Base-by-base conservation (phyloP, 306 rosid genomes). In the Pterocarpus santalinus region DNA sequence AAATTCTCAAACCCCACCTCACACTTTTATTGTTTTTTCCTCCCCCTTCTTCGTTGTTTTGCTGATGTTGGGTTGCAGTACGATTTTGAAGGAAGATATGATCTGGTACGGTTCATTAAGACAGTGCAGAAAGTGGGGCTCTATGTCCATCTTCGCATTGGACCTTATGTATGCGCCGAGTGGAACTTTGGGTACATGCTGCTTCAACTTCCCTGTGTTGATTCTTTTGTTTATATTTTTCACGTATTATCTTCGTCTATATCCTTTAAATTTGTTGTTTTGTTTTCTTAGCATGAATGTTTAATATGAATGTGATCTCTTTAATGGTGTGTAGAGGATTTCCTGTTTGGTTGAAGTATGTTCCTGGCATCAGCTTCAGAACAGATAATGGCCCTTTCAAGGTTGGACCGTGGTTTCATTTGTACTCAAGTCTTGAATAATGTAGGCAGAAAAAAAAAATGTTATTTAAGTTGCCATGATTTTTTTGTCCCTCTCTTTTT, bases 331-430 rank as follows among this genome's bases (percentile, higher is more conserved):
- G 72, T 82, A 95, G 99, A 85, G 99, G 99, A 75, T 90, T 95
- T 81, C 99, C 98, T 69, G 97, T 95, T 76, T 95, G 99, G 99
- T 89, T 95, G 73, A 95, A 95, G 89, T 93, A 87, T 87, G 96
- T 91, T 62, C 99, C 98, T 67, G 99, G 97, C 43, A 95, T 95
- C 83, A 93, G 93, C 88, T 95, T 95, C 91, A 87, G 97, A 87
- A 93, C 97, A 17, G 97, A 95, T 77, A 95, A 95, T 69, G 90
- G 82, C 69, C 97, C 99, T 76, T 95, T 95, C 87, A 90, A 95
- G 98, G 99, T 95, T 81, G 53, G 75, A 70, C 35, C n/a, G n/a
- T 8, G 32, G 39, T 6, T 43, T 5, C 47, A 43, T 43, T 43
- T 43, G 10, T 41, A 33, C 38, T 46, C 65, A 72, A 71, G 65